Conservation (phyloP, 1,139 yeast genomes). For the Protomyces arabidopsidicola region DNA sequence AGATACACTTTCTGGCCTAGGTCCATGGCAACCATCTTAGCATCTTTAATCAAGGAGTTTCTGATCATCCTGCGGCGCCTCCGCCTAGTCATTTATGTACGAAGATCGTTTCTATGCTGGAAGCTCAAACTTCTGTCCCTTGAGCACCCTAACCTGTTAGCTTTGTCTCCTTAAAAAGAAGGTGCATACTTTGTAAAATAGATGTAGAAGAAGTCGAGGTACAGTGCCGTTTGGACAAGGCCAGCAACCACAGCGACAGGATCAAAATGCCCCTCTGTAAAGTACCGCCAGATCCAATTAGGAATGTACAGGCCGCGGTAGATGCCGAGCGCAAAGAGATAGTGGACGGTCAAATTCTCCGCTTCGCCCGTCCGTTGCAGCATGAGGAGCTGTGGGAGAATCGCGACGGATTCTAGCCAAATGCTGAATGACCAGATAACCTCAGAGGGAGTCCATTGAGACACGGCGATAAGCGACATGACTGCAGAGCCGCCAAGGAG, state of each 20-base stretch:
- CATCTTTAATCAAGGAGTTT: no score
- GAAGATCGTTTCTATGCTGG: slow-evolving; percentile 49
- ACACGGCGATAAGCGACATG: slow-evolving; percentile 61
- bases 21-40: not conserved
- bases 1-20: not conserved
- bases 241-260: slow-evolving; percentile 73
- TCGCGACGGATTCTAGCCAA: slow-evolving; percentile 88
- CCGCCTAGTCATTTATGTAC: no score
- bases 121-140: slow-evolving; percentile 73
- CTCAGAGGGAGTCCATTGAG: slow-evolving; percentile 48
- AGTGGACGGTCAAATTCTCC: slow-evolving; percentile 79
- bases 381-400: slow-evolving; percentile 85
- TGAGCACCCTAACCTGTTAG: slow-evolving; percentile 50
- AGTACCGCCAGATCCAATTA: slow-evolving; percentile 89
- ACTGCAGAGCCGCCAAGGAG: slow-evolving; percentile 60
- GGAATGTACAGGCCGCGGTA: slow-evolving; percentile 87
- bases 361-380: slow-evolving; percentile 88
- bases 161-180: not conserved
- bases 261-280: slow-evolving; percentile 63
- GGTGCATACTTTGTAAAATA: slow-evolving; percentile 56
- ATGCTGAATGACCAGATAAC: slow-evolving; percentile 66
- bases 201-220: slow-evolving; percentile 91
- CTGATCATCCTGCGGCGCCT: no score
- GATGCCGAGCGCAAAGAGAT: slow-evolving; percentile 85
- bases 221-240: slow-evolving; percentile 72